Conservation (phyloP, 257 asterid genomes). For the Primulina huaijiensis region DNA sequence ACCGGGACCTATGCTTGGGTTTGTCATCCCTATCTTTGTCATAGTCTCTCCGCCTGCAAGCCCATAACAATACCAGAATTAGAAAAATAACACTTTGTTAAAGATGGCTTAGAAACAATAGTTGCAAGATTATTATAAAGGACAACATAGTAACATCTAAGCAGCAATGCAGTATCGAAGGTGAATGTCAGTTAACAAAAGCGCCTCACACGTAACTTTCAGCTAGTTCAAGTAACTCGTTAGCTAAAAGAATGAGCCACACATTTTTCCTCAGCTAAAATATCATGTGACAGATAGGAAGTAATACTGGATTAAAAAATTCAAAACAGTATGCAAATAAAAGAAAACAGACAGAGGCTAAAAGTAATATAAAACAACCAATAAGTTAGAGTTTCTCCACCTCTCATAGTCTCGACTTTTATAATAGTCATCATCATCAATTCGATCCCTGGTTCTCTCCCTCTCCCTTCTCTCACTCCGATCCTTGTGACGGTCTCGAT, state of each 20-base stretch:
- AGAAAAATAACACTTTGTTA: slow-evolving; percentile 6
- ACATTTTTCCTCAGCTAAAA: not conserved
- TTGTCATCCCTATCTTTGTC: slow-evolving; percentile 74
- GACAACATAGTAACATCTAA: not conserved
- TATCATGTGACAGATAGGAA: not conserved
- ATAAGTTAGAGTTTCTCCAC: slow-evolving; percentile 35
- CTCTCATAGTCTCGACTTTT: slow-evolving; percentile 71
- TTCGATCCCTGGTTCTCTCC: slow-evolving; percentile 32
- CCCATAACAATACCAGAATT: slow-evolving; percentile 11
- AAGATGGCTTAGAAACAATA: slow-evolving; percentile 8
- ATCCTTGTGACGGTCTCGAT: slow-evolving; percentile 33
- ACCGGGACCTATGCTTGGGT: slow-evolving; percentile 60
- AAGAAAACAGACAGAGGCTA: not conserved
- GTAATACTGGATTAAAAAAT: not conserved
- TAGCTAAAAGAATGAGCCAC: slow-evolving; percentile 1
- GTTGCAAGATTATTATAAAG: not conserved
- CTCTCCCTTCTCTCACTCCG: slow-evolving; percentile 31
- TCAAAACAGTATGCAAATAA: slow-evolving; percentile 1
- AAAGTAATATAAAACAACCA: not conserved
- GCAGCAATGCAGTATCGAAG: not conserved
- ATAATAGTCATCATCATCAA: slow-evolving; percentile 57
- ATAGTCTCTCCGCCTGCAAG: slow-evolving; percentile 61
- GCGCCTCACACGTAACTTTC: slow-evolving; percentile 3
- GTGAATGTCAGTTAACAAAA: not conserved
- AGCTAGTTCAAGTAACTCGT: not conserved